phyloP scores from a whole-genome alignment of 768 basidiomycete species.

The Mrakia blollopis region DNA sequence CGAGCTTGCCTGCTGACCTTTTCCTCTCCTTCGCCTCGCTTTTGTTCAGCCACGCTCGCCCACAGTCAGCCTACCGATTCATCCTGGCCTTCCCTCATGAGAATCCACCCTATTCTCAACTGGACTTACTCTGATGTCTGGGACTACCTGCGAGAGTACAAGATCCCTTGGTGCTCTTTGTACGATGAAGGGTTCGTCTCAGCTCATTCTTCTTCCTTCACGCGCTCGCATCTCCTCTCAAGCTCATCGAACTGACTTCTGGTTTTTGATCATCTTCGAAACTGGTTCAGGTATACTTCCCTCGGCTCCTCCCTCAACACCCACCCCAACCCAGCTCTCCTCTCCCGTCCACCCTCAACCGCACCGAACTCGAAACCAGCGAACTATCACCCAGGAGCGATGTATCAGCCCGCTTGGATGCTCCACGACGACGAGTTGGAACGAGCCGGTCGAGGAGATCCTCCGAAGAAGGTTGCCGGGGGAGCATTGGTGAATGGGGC shows the following conservation, averaged over 20 bases:
- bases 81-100: slow-evolving; percentile 82
- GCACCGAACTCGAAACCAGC: not conserved
- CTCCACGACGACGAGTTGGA: slow-evolving; percentile 68
- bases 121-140: slow-evolving; percentile 90
- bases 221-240: not conserved
- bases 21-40: not conserved
- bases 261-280: not conserved
- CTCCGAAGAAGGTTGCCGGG: not conserved
- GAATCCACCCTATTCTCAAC: slow-evolving; percentile 92
- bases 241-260: not conserved
- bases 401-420: slow-evolving; percentile 75
- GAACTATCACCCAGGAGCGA: slow-evolving; percentile 28
- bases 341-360: not conserved
- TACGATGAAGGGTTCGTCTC: slow-evolving; percentile 80
- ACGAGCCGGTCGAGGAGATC: slow-evolving; percentile 46
- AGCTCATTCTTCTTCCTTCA: not conserved
- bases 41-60: slow-evolving; percentile 58
- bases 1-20: not conserved
- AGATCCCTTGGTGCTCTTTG: slow-evolving; percentile 78
- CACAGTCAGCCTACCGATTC: slow-evolving; percentile 75
- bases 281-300: slow-evolving; percentile 74
- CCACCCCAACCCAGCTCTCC: slow-evolving; percentile 79
- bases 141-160: slow-evolving; percentile 67
- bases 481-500: not conserved
- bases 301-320: slow-evolving; percentile 94